Evolutionary conservation across 768 basidiomycete species (phyloP), one percentile per base, ranked within the genome.

Genomic region (Boletus rufocinnamomeus): DNA sequence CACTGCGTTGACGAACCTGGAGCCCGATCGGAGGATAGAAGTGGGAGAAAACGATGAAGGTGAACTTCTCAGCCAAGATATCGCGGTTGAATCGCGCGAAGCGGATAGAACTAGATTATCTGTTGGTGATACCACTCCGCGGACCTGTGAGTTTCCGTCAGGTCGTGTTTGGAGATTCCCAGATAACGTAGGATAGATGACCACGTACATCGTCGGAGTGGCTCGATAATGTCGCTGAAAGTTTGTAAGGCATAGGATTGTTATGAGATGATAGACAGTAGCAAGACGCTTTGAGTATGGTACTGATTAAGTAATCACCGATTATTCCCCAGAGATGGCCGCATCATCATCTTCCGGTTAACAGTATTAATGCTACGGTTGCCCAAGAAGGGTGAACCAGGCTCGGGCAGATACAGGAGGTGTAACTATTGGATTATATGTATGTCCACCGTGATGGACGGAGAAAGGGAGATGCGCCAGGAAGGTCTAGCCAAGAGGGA

Each of bases 21-120:
- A 75, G 65, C 91, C 89, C 53, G 86, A 84, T 71, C 75, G 80
- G 57, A 87, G 76, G 49, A 84, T 78, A 28, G 79, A 75, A 40
- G 77, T 74, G n/a, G 82, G 81, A 6, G 75, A 70, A 70, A 93
- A 92, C 9, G 78, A 73, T 44, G 76, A 71, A 56, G 77, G 64
- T 44, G 82, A 72, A 40, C 79, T 65, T 70, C 84, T 82, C 55
- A 80, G 77, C 96, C 95, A 98, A 32, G 86, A 79, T 70, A 95
- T 92, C 63, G 93, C 91, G 43, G 93, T 92, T 17, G 90, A 79
- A 80, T 98, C 95, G 70, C 95, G 86, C 47, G 95, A 97, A 59
- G 89, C 91, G 23, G 95, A 97, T 60, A 98, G 80, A 62, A 98
- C 77, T 61, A 93, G 80, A 64, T 85, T 78, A 72, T 91, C 78